Evolutionary conservation across 2,329 filamentous ascomycete species (phyloP).

Genomic region (Venturia asperata): DNA sequence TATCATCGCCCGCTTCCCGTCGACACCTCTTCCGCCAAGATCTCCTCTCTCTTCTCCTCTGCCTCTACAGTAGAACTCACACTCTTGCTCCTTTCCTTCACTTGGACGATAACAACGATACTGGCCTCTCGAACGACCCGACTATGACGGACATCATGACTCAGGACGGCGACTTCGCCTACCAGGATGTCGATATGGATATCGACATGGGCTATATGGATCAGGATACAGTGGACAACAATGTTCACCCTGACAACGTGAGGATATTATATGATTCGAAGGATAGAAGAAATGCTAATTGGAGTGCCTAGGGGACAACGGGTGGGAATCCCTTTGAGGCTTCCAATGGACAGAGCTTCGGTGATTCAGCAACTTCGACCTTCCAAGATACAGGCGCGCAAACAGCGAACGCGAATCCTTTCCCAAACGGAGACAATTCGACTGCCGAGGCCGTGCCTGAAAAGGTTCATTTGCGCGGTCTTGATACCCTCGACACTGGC

Average conservation of each 20-base stretch:
- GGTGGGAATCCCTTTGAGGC: background rate
- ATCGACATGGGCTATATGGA: conserved; percentile 12
- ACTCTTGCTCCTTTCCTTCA: background rate
- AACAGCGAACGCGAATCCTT: background rate
- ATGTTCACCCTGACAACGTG: background rate
- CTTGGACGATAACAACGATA: background rate
- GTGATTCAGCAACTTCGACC: background rate
- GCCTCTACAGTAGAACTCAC: background rate
- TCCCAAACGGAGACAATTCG: background rate
- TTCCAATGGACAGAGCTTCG: background rate
- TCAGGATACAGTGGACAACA: background rate
- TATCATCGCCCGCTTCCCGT: background rate
- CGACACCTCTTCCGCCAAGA: background rate
- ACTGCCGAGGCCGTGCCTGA: conserved; percentile 36
- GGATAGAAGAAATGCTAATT: background rate
- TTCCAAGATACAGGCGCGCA: background rate
- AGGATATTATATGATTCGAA: background rate
- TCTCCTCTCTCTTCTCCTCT: background rate
- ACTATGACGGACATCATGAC: conserved; percentile 11
- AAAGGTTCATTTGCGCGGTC: conserved; percentile 77
- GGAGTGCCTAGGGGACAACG: background rate
- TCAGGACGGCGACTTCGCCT: background rate
- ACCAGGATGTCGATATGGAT: conserved; percentile 9
- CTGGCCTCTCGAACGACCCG: background rate
- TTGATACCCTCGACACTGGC: conserved; percentile 71